phyloP scores from a whole-genome alignment of 768 basidiomycete genomes.

The Collybia sp. region DNA sequence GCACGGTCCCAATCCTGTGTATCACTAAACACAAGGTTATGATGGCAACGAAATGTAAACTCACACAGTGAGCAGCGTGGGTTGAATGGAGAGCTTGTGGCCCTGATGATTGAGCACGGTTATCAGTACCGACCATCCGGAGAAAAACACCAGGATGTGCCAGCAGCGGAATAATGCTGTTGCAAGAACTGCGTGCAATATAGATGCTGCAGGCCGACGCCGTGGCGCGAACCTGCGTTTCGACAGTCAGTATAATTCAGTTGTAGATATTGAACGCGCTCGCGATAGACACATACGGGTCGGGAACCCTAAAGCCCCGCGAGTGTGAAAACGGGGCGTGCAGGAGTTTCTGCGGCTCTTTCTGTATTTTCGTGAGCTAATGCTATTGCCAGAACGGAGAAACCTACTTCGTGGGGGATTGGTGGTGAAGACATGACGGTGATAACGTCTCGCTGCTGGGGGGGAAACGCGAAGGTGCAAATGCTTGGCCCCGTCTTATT shows the following conservation, averaged over 20 bases:
- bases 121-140: slow-evolving; percentile 55
- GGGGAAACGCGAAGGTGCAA: no score
- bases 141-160: slow-evolving; percentile 64
- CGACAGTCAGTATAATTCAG: background rate
- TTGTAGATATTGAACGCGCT: background rate
- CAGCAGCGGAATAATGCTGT: slow-evolving; percentile 54
- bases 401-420: no score
- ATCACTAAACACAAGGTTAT: slow-evolving; percentile 18
- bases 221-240: slow-evolving; percentile 31
- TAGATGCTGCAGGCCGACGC: slow-evolving; percentile 20
- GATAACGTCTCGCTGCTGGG: no score
- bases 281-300: slow-evolving; percentile 27
- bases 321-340: slow-evolving; percentile 1
- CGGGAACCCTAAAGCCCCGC: slow-evolving; percentile 30
- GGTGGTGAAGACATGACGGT: no score
- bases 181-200: slow-evolving; percentile 37
- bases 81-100: slow-evolving; percentile 36
- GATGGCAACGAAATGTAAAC: slow-evolving; percentile 23
- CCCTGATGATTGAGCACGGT: slow-evolving; percentile 44
- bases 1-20: slow-evolving; percentile 51
- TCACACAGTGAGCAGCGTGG: slow-evolving; percentile 67
- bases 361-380: no score
- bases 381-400: no score
- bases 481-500: no score
- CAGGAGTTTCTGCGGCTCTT: background rate